These are phyloP conservation scores for Nannochloris sp. DNA, from an alignment of 139 green algal species.

Conservation along the genomic window DNA sequence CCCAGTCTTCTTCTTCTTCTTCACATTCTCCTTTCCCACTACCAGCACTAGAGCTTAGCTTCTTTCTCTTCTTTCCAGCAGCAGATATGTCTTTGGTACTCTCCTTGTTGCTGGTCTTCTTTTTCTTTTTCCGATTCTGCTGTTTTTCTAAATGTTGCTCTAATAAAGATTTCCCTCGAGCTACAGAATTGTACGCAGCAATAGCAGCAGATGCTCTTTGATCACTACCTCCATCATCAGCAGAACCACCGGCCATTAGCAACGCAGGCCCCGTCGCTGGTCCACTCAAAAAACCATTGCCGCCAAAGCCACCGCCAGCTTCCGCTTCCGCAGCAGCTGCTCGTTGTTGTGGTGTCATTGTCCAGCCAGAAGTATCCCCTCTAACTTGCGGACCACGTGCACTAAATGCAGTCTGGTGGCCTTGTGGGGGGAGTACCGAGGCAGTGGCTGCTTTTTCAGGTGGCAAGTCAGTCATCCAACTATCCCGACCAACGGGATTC, in stretches of 20 bases:
- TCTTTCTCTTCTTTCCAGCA: conserved; percentile 28
- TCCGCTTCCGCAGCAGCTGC: conserved; percentile 34
- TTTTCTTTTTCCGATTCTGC: conserved; percentile 1
- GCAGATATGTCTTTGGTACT: conserved; percentile 2
- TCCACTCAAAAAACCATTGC: too few species aligned
- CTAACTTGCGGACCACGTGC: conserved; percentile 11
- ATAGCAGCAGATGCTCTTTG: conserved; percentile 6
- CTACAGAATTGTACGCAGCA: conserved; percentile 31
- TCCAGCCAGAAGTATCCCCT: conserved; percentile 62
- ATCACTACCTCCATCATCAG: not conserved
- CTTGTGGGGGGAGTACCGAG: not conserved
- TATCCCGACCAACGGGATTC: conserved; percentile 29
- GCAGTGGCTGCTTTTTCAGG: conserved; percentile 15
- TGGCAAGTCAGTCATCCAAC: conserved; percentile 80
- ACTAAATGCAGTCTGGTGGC: conserved; percentile 13
- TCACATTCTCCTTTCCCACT: not conserved
- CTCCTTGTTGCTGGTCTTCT: not conserved
- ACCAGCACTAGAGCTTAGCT: conserved; percentile 23
- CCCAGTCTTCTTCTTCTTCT: conserved; percentile 5
- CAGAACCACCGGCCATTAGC: not conserved
- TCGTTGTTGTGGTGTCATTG: conserved; percentile 50
- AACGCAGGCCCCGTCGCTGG: not conserved
- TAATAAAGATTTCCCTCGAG: conserved; percentile 56
- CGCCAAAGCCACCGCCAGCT: conserved; percentile 9
- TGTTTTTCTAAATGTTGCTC: conserved; percentile 56